phyloP scores from a whole-genome alignment of 805 yeast species.

The Deakozyma indianensis region DNA sequence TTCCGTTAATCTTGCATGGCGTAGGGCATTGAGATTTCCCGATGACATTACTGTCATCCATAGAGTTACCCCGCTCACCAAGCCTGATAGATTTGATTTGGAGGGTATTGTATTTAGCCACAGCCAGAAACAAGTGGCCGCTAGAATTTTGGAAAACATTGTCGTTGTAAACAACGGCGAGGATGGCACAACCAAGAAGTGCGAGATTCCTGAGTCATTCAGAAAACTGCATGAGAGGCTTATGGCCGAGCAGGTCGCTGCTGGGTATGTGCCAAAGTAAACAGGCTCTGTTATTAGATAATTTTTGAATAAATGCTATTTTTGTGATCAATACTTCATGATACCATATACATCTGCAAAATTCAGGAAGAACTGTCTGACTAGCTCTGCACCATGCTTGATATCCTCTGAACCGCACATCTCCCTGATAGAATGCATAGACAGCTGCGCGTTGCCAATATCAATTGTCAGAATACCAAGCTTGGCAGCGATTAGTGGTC shows the following conservation, averaged over 20 bases:
- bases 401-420: conserved; percentile 76
- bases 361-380: conserved; percentile 38
- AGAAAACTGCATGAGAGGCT: conserved; percentile 9
- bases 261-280: neutral
- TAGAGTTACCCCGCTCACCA: conserved; percentile 12
- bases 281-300: no score
- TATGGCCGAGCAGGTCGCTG: conserved; percentile 4
- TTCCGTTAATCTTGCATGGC: conserved; percentile 18
- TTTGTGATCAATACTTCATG: conserved; percentile 3
- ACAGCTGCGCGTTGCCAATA: conserved; percentile 79
- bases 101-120: conserved; percentile 19
- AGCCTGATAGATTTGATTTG: conserved; percentile 16
- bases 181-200: conserved; percentile 8
- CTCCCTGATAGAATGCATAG: conserved; percentile 91
- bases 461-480: conserved; percentile 81
- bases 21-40: conserved; percentile 18
- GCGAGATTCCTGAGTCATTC: conserved; percentile 14
- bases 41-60: conserved; percentile 19
- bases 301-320: no score
- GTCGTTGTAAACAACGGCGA: conserved; percentile 19
- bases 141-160: conserved; percentile 17
- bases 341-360: conserved; percentile 6
- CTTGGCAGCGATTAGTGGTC: conserved; percentile 81
- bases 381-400: conserved; percentile 43
- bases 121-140: conserved; percentile 18